Percentiles rank a stretch among this genome's conserved stretches.
Evolutionary conservation across 306 rosid genomes (phyloP).

Genomic region (Luffa acutangula): DNA sequence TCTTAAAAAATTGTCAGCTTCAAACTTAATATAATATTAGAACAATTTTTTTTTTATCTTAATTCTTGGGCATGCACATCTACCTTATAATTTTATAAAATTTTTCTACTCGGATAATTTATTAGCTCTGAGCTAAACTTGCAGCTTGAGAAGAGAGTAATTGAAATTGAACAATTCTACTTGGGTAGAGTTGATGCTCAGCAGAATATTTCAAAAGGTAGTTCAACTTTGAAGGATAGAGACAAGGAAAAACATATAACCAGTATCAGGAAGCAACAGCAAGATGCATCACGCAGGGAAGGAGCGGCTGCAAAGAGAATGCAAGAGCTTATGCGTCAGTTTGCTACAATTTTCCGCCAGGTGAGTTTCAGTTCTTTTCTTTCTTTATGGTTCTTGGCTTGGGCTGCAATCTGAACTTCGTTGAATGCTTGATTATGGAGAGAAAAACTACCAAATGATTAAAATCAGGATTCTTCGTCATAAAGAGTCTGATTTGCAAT

Average conservation of each 20-base stretch:
- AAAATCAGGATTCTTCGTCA: not conserved
- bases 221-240: constrained; percentile 45
- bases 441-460: not conserved
- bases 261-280: constrained; percentile 62
- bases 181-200: constrained; percentile 24
- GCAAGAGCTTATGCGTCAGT: constrained; percentile 83
- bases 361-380: constrained; percentile 14
- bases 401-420: not conserved
- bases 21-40: not conserved
- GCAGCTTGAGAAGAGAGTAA: constrained; percentile 63
- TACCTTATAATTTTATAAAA: not conserved
- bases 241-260: constrained; percentile 58
- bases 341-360: constrained; percentile 74
- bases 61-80: not conserved
- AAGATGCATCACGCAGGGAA: constrained; percentile 64
- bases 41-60: no score
- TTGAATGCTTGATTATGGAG: not conserved
- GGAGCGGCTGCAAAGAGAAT: constrained; percentile 71
- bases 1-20: not conserved
- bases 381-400: not conserved
- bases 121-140: not conserved
- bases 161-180: constrained; percentile 46
- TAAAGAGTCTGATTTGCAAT: not conserved
- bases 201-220: constrained; percentile 31
- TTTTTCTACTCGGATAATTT: not conserved